Evolutionary conservation across 805 yeast genomes (phyloP), one percentile per base, ranked within the genome.

Genomic region (Ogataea degrootiae): DNA sequence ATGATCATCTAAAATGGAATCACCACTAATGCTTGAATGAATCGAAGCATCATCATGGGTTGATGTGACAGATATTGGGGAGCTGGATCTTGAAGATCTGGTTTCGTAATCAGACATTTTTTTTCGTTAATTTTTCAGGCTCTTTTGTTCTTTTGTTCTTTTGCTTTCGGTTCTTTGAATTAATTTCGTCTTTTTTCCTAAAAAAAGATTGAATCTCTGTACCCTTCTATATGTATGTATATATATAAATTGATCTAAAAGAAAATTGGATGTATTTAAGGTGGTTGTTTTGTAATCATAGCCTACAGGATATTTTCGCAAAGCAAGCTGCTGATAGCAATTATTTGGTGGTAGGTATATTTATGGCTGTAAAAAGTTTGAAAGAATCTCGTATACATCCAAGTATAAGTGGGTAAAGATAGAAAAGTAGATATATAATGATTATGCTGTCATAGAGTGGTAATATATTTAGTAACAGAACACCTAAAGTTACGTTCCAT

Each of bases 21-120:
- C 71, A 23, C 64, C 71, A 47, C 69, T 65, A 37, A 68, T 65
- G 21, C 61, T 57, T 16, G 72, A 67, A 38, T 65, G 67, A 22
- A 62, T 50, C 0, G 68, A 63, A 21, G 59, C 57, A 37, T 53
- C 66, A 34, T 65, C 68, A 23, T 60, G 53, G n/a, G 65, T 52
- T 2, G 68, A 63, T 15, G 57, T 59, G 17, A 56, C 57, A 6
- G 66, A 58, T 37, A 57, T 58, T 3, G 61, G 63, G 12, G 65
- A 62, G 22, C 50, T 47, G 26, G 56, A 50, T 48, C 58, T 52
- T 4, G 61, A 55, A 16, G 59, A 52, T 29, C 50, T 52, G 41
- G 41, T 38, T 37, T 49, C 50, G 6, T 50, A 56, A 46, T 50
- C 55, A 34, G 61, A 53, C 65, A 63, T 65, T 41, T 43, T 57